Conservation (phyloP, 1,284 basidiomycete species). For the Anthracocystis panici-leucophaei region DNA sequence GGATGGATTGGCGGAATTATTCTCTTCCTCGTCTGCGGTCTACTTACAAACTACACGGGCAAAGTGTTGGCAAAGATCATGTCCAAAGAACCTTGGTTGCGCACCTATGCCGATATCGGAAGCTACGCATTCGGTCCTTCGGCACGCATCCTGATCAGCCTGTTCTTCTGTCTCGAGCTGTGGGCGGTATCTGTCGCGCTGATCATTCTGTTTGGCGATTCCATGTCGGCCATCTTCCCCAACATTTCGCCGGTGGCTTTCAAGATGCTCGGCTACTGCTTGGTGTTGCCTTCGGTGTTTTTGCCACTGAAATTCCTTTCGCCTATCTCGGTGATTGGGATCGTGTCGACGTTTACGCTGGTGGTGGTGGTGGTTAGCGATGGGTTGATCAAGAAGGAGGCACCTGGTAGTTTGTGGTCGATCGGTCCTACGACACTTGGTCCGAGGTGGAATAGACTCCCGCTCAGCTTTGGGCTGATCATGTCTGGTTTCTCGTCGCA, state of each 20-base stretch:
- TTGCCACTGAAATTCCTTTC: slow-evolving; percentile 61
- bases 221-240: slow-evolving; percentile 53
- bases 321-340: slow-evolving; percentile 65
- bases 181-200: slow-evolving; percentile 66
- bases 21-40: slow-evolving; percentile 62
- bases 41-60: slow-evolving; percentile 67
- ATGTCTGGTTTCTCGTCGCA: slow-evolving; percentile 98
- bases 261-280: slow-evolving; percentile 58
- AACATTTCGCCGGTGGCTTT: slow-evolving; percentile 42
- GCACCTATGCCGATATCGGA: slow-evolving; percentile 68
- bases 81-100: slow-evolving; percentile 58
- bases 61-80: slow-evolving; percentile 67
- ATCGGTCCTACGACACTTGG: slow-evolving; percentile 79
- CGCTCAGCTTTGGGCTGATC: slow-evolving; percentile 83
- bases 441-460: slow-evolving; percentile 73
- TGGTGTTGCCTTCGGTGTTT: slow-evolving; percentile 64
- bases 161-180: slow-evolving; percentile 67
- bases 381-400: slow-evolving; percentile 81
- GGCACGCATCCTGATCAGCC: slow-evolving; percentile 59
- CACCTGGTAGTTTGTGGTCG: slow-evolving; percentile 84
- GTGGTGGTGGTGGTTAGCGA: slow-evolving; percentile 85
- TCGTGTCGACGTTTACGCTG: slow-evolving; percentile 74
- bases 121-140: slow-evolving; percentile 64
- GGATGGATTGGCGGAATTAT: slow-evolving; percentile 60
- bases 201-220: slow-evolving; percentile 66